Evolutionary conservation across 768 basidiomycete species (phyloP), one percentile per base, ranked within the genome.

Genomic region (Chalciporus sphaerocephalus): DNA sequence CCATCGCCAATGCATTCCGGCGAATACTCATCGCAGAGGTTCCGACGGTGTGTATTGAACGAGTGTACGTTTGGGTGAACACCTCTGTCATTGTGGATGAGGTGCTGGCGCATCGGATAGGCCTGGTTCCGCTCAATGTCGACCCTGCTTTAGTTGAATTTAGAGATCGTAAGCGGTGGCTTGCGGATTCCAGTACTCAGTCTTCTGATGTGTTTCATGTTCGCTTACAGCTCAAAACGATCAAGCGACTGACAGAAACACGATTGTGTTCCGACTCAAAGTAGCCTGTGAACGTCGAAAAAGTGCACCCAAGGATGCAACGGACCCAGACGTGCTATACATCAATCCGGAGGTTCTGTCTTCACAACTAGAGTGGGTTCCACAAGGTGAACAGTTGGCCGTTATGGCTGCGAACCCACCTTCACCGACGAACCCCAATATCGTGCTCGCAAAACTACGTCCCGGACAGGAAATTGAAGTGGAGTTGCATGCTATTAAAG

Each of bases 21-120:
- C 76, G 96, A 46, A 92, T 96, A 44, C 74, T 97, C 62, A 88
- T 98, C 38, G 87, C 95, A 9, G 96, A 99, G 78, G 88, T 97
- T 0, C 96, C 95, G 0, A 87, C 91, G 2, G 72, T 98, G 21
- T 88, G 87, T 34, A 85, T 97, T 41, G 96, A 98, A 60, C 74
- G 85, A 51, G 90, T 90, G 5, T 98, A 91, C 64, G 74, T 93
- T 2, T 97, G 85, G 82, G 85, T 95, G 69, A 99, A 99, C 69
- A 98, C 92, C 0, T 83, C 83, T 3, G 87, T 98, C 54, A 81
- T 99, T 42, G 89, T 83, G 33, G 95, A 98, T 65, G 96, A 99
- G 65, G 83, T 99, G 2, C 74, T 99, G 17, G 77, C 92, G 4
- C 92, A 95, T 30, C 80, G 96, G n/a, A 61, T 99, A 4, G 96